These are phyloP conservation scores for Cladosporium oxysporum DNA, from an alignment of 2,329 filamentous ascomycete genomes.

Conservation along the genomic window DNA sequence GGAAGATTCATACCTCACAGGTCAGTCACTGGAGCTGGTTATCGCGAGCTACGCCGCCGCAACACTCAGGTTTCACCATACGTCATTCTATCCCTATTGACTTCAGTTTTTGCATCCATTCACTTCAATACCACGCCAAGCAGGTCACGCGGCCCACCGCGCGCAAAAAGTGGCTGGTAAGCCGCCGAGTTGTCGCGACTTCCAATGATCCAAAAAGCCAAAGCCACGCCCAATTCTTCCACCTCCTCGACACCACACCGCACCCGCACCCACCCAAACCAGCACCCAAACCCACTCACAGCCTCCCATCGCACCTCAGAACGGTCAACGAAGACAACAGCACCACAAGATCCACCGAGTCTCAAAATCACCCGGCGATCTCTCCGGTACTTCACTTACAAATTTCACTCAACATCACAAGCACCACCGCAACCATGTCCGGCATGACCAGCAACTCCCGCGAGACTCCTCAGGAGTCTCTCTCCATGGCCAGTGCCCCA, in stretches of 20 bases:
- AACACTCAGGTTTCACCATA: neutral
- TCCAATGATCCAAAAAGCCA: neutral
- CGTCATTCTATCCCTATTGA: neutral
- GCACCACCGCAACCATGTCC: neutral
- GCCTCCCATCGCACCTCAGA: neutral
- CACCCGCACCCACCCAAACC: neutral
- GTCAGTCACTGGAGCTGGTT: neutral
- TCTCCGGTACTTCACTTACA: neutral
- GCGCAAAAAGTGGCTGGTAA: neutral
- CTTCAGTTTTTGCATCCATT: neutral
- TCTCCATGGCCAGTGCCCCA: neutral
- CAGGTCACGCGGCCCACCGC: neutral
- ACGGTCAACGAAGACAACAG: neutral
- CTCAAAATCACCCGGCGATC: neutral
- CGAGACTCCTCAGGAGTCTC: neutral
- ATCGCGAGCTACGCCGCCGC: neutral
- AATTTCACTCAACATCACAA: neutral
- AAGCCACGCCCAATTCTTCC: neutral
- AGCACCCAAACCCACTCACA: neutral
- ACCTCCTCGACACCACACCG: neutral
- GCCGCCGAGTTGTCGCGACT: neutral
- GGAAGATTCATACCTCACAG: neutral
- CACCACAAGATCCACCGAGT: neutral
- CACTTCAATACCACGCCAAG: neutral
- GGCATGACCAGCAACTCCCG: neutral